Conservation (phyloP, 2,329 filamentous ascomycete genomes). For the Fusarium proliferatum region DNA sequence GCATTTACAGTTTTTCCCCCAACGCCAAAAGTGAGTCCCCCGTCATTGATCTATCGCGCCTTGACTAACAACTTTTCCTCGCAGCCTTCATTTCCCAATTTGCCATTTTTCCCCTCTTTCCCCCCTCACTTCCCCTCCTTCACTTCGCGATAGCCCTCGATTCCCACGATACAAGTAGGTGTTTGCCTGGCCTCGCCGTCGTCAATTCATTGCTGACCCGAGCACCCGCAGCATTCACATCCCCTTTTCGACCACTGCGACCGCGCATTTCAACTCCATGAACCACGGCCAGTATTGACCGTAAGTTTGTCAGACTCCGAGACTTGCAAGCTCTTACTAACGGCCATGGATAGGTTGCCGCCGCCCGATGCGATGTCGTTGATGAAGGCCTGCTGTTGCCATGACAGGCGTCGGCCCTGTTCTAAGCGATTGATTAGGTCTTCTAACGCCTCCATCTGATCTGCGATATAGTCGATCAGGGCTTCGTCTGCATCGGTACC, state of each 20-base stretch:
- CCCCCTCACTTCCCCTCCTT: not conserved
- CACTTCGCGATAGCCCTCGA: not conserved
- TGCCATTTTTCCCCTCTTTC: not conserved
- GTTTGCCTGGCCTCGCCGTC: rapidly evolving
- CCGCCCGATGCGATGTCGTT: not conserved
- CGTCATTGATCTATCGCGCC: not conserved
- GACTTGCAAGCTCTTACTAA: rapidly evolving
- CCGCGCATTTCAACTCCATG: not conserved
- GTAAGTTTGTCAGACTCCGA: rapidly evolving
- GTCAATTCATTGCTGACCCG: rapidly evolving
- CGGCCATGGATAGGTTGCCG: rapidly evolving
- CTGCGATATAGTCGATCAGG: not conserved
- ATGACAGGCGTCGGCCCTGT: rapidly evolving
- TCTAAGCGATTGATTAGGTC: not conserved
- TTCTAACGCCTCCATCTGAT: rapidly evolving
- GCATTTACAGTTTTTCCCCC: not conserved
- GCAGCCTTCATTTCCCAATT: not conserved
- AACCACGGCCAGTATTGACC: rapidly evolving
- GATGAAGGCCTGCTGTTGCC: rapidly evolving
- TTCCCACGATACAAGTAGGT: not conserved
- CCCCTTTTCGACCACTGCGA: rapidly evolving
- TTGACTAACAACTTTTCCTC: not conserved
- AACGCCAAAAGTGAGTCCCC: not conserved
- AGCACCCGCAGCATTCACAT: not conserved
- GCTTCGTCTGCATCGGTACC: too few species aligned